Evolutionary conservation across 2,329 filamentous ascomycete genomes (phyloP).

Genomic region (Thelonectria rubi): DNA sequence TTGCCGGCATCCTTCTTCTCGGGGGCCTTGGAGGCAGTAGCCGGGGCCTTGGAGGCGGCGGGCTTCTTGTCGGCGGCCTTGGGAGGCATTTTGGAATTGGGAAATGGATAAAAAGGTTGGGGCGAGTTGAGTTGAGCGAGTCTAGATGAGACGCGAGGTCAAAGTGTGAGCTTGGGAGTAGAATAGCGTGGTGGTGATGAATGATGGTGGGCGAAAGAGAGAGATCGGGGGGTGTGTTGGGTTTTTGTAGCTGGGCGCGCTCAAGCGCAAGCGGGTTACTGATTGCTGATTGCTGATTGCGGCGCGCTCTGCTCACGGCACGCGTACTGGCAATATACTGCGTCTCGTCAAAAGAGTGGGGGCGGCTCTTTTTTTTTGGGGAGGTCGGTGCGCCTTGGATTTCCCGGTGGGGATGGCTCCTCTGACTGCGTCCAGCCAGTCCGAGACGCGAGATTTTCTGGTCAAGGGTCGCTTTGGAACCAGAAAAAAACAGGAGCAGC

Average conservation of each 20-base stretch:
- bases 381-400: conserved; percentile 4
- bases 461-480: conserved; percentile 12
- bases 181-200: conserved; percentile 48
- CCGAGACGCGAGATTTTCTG: background rate
- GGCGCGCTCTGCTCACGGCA: conserved; percentile 1
- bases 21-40: conserved; percentile 71
- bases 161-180: conserved; percentile 40
- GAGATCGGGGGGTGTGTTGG: conserved; percentile 61
- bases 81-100: conserved; percentile 78
- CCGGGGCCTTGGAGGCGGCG: conserved; percentile 95
- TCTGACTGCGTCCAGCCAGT: conserved; percentile 4
- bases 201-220: conserved; percentile 58
- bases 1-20: conserved; percentile 99
- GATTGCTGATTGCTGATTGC: conserved; percentile 54
- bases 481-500: conserved; percentile 15
- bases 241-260: conserved; percentile 70
- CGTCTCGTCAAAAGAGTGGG: background rate
- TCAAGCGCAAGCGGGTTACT: conserved; percentile 62
- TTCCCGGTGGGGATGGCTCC: background rate
- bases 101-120: conserved; percentile 21
- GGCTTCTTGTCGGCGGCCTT: conserved; percentile 99
- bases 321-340: background rate
- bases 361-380: conserved; percentile 2
- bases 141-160: conserved; percentile 22
- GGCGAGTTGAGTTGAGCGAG: conserved; percentile 27